phyloP scores from a whole-genome alignment of 106 monocot species.

The Triglochin maritima region DNA sequence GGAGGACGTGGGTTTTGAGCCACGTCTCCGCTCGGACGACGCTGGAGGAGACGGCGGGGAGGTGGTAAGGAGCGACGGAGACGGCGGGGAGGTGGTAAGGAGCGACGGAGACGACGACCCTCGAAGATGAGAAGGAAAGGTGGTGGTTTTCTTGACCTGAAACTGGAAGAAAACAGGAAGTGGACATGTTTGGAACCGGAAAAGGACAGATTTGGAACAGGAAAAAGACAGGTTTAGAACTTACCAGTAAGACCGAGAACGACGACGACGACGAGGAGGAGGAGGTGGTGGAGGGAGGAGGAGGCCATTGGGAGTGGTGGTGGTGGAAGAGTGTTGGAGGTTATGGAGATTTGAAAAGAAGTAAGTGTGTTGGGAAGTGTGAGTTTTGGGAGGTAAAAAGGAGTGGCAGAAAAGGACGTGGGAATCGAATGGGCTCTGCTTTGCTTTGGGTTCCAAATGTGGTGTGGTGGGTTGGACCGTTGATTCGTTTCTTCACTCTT shows the following conservation, averaged over 20 bases:
- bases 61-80: conserved; percentile 12
- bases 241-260: conserved; percentile 30
- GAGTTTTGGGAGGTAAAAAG: too few species aligned
- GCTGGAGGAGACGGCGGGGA: conserved; percentile 31
- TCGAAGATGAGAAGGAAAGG: not conserved
- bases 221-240: not conserved
- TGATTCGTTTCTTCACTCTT: too few species aligned
- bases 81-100: conserved; percentile 20
- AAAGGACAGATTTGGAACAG: not conserved
- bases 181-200: not conserved
- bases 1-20: conserved; percentile 33
- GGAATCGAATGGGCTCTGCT: too few species aligned
- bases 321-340: too few species aligned
- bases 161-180: conserved; percentile 16
- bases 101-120: conserved; percentile 14
- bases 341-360: too few species aligned
- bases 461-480: too few species aligned
- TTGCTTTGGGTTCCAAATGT: too few species aligned
- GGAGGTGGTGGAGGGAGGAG: not conserved
- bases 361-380: too few species aligned
- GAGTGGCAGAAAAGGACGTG: too few species aligned
- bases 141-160: conserved; percentile 37
- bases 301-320: not conserved
- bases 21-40: conserved; percentile 33
- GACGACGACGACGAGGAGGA: conserved; percentile 8